Base-by-base conservation (phyloP, 768 basidiomycete genomes). In the Cyathus striatus region DNA sequence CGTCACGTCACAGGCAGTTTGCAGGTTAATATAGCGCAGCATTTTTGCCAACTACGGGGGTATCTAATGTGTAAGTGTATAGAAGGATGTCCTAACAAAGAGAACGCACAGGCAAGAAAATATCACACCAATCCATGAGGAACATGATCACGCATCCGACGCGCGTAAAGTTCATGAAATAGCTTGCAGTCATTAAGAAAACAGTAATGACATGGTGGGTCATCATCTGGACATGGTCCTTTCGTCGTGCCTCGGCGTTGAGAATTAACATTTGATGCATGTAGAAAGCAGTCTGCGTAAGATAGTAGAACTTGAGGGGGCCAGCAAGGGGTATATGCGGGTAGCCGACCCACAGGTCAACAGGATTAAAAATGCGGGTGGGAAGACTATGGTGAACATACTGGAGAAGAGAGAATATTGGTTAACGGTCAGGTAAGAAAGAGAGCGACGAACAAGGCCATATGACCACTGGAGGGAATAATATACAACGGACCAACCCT, bases 151-250 rank as follows among this genome's bases (percentile, higher is more conserved):
- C 68, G 52, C 86, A 90, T 13, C 96, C 96, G 34, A 94, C 77
- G 35, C 93, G 86, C 6, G 90, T 95, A 58, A 83, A 85, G 63
- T 93, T 86, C 59, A 73, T 79, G 47, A 74, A 73, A 65, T 96
- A 98, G 61, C 89, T 92, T 30, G 70, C 55, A 24, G 72, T 63
- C 65, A 97, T 81, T 48, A 99, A 78, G 38, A 73, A 57, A 47
- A 93, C 75, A 10, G 93, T 95, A 51, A 98, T 86, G 52, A 95
- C 58, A 60, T 99, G 96, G 68, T 99, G 96, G 20, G 83, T 69
- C 78, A 97, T 87, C 95, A 97, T 97, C 64, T 97, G 95, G 53
- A 72, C 69, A 62, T 97, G 91, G 62, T 99, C 96, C 60, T 90
- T 92, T 44, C 96, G 74, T 42, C 82, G 78, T 27, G 83, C 91